phyloP scores from a whole-genome alignment of 192 early-diverging fungal species.

The Backusella circina region DNA sequence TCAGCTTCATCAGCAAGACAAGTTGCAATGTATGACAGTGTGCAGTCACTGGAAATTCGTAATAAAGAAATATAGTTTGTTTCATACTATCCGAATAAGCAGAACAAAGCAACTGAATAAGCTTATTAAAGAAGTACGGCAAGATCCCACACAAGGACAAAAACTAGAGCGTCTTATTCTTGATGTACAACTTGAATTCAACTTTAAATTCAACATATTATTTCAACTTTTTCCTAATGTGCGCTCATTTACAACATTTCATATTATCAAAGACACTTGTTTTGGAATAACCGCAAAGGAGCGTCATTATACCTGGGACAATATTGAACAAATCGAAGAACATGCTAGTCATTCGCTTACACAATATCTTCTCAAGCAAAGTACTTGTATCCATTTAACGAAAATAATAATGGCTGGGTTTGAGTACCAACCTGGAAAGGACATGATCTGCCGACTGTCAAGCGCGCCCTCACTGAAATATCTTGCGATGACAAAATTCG shows the following conservation, averaged over 20 bases:
- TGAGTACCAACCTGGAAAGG: background rate
- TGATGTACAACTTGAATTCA: background rate
- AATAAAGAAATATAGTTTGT: background rate
- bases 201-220: background rate
- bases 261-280: background rate
- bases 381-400: background rate
- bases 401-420: background rate
- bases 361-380: background rate
- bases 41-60: background rate
- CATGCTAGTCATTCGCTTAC: background rate
- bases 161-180: background rate
- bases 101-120: background rate
- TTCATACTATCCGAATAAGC: background rate
- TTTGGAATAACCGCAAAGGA: background rate
- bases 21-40: background rate
- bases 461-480: background rate
- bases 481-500: background rate
- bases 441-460: background rate
- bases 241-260: background rate
- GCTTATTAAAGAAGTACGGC: background rate
- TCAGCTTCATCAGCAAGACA: background rate
- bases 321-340: background rate
- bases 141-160: background rate
- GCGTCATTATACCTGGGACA: background rate
- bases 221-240: background rate